phyloP scores from a whole-genome alignment of 306 rosid genomes.

The Quercus berberidifolia region DNA sequence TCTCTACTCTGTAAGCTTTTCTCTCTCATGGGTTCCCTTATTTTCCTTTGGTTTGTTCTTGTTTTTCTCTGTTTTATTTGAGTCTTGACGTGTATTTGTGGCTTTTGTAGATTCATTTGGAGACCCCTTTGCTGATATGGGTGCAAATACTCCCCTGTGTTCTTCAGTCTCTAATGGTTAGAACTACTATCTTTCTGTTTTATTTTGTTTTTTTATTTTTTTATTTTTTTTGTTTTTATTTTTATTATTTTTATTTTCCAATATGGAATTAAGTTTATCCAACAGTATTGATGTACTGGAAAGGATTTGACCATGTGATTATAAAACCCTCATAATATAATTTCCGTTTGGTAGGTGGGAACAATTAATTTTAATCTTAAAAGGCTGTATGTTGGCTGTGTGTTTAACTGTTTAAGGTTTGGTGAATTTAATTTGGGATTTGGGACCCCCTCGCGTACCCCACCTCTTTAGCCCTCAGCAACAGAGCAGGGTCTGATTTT shows the following conservation, averaged over 20 bases:
- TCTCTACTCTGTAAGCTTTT: slow-evolving; percentile 45
- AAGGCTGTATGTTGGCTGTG: not conserved
- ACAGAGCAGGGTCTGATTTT: not conserved
- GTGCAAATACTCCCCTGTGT: slow-evolving; percentile 41
- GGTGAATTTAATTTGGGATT: not conserved
- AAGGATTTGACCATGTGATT: not conserved
- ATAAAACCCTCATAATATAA: not conserved
- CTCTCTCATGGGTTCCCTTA: not conserved
- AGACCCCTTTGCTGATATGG: slow-evolving; percentile 24
- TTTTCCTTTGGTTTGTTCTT: not conserved
- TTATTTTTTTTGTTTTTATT: not conserved
- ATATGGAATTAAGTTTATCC: not conserved
- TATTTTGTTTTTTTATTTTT: not conserved
- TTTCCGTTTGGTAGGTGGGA: not conserved
- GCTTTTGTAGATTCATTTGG: slow-evolving; percentile 46
- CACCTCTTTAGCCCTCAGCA: not conserved
- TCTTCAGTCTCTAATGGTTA: slow-evolving; percentile 63
- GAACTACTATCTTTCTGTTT: not conserved
- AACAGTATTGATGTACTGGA: not conserved
- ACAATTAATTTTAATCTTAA: not conserved
- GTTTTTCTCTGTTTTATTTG: not conserved
- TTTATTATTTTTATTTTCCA: not conserved
- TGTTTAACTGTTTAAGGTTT: not conserved
- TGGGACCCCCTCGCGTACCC: not conserved
- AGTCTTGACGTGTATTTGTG: slow-evolving; percentile 4